phyloP scores from a whole-genome alignment of 805 yeast genomes.

The Candida ulmi region DNA sequence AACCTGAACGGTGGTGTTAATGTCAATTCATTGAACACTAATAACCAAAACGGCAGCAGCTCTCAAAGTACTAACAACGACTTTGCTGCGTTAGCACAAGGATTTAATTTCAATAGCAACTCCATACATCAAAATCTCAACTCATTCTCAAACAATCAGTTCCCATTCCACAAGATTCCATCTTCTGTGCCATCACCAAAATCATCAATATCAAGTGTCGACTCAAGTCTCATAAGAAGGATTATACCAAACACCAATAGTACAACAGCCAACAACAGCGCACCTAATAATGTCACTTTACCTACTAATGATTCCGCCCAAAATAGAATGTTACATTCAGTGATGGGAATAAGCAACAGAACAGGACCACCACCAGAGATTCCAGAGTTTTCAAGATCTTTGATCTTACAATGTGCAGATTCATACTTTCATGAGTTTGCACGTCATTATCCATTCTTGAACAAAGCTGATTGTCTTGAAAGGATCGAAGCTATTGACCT shows the following conservation, averaged over 20 bases:
- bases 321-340: not conserved
- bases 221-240: not conserved
- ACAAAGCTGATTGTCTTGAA: slow-evolving; percentile 18
- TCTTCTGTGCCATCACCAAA: not conserved
- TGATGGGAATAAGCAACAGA: not conserved
- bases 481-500: slow-evolving; percentile 33
- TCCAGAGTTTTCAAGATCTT: slow-evolving; percentile 1
- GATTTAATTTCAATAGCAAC: not conserved
- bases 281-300: too few relatives aligned
- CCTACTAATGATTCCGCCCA: too few relatives aligned
- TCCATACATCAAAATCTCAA: not conserved
- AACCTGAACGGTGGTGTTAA: too few relatives aligned
- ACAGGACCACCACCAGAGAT: not conserved
- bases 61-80: not conserved
- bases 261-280: too few relatives aligned
- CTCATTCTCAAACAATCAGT: not conserved
- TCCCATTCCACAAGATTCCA: not conserved
- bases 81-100: not conserved
- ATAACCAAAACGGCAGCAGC: too few relatives aligned
- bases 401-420: slow-evolving; percentile 6
- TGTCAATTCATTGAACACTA: too few relatives aligned
- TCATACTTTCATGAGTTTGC: slow-evolving; percentile 6
- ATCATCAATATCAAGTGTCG: not conserved
- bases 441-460: slow-evolving; percentile 7
- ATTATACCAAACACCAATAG: not conserved